phyloP scores from a whole-genome alignment of 2,329 filamentous ascomycete species.

The Rugonectria rugulosa region DNA sequence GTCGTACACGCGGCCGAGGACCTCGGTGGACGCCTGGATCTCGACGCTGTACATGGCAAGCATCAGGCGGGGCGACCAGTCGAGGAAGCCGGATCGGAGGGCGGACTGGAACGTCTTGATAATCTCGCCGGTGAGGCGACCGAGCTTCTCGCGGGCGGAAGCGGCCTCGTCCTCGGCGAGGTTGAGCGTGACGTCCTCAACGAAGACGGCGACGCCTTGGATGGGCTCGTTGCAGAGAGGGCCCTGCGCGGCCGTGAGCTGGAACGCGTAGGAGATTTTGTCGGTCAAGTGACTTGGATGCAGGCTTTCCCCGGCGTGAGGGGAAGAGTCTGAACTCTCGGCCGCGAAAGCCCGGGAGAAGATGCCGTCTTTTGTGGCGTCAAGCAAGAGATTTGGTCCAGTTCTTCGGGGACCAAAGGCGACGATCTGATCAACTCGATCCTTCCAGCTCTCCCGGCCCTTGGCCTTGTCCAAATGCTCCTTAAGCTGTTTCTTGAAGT shows the following conservation, averaged over 20 bases:
- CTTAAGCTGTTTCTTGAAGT: constrained; percentile 79
- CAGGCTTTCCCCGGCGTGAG: constrained; percentile 58
- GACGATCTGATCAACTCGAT: constrained; percentile 80
- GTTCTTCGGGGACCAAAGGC: constrained; percentile 87
- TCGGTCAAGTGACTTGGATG: constrained; percentile 78
- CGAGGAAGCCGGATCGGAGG: constrained; percentile 86
- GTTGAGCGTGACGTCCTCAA: constrained; percentile 78
- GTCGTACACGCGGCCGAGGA: constrained; percentile 92
- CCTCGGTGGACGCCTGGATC: constrained; percentile 95
- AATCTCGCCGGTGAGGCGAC: constrained; percentile 88
- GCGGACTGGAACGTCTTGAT: constrained; percentile 87
- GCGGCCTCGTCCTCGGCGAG: constrained; percentile 60
- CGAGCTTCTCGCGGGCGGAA: constrained; percentile 71
- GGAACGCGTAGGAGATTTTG: constrained; percentile 93
- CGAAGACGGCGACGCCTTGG: constrained; percentile 88
- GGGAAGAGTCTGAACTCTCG: constrained; percentile 44
- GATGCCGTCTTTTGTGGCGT: constrained; percentile 75
- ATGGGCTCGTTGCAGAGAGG: constrained; percentile 93
- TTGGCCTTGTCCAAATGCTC: constrained; percentile 74
- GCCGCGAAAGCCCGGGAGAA: constrained; percentile 73
- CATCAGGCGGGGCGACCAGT: constrained; percentile 95
- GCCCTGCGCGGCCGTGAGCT: constrained; percentile 87
- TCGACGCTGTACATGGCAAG: constrained; percentile 98
- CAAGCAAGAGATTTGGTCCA: constrained; percentile 89
- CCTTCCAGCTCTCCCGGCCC: constrained; percentile 77